These are phyloP conservation scores for Blastocladiella emersonii DNA, from an alignment of 371 early-diverging fungal species.

Conservation along the genomic window DNA sequence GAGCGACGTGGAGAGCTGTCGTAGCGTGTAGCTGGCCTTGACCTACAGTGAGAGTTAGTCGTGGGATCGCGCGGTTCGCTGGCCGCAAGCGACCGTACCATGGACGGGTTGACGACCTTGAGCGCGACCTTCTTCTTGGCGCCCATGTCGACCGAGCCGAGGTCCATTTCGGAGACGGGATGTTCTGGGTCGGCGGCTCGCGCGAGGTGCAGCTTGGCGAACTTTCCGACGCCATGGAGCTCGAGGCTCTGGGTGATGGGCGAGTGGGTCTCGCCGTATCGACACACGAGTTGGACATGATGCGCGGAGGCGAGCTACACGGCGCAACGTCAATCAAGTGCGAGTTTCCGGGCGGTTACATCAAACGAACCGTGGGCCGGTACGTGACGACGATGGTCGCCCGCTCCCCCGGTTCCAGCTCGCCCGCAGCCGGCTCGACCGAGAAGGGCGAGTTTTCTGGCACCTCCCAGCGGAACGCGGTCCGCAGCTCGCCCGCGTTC, in stretches of 20 bases:
- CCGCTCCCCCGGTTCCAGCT: constrained; percentile 16
- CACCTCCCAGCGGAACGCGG: constrained; percentile 25
- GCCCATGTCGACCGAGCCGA: constrained; percentile 23
- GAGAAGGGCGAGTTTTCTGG: constrained; percentile 16
- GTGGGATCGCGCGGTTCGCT: no score
- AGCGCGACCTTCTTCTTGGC: constrained; percentile 17
- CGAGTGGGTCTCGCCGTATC: no score
- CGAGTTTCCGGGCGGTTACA: no score
- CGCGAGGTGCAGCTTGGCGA: constrained; percentile 23
- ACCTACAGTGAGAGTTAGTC: no score
- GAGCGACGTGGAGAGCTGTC: no score
- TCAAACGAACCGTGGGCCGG: no score
- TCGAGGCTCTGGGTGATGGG: no score
- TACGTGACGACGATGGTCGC: constrained; percentile 21
- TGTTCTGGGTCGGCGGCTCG: neutral
- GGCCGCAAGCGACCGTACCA: no score
- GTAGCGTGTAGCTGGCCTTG: no score
- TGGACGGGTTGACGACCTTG: constrained; percentile 20
- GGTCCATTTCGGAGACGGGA: constrained; percentile 23
- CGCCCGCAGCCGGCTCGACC: constrained; percentile 20
- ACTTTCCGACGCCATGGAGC: constrained; percentile 29
- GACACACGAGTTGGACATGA: no score
- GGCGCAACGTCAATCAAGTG: no score
- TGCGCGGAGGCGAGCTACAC: no score
- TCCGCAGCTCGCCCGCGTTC: constrained; percentile 27